phyloP scores from a whole-genome alignment of 441 rosid species.

The Populus hybrid region DNA sequence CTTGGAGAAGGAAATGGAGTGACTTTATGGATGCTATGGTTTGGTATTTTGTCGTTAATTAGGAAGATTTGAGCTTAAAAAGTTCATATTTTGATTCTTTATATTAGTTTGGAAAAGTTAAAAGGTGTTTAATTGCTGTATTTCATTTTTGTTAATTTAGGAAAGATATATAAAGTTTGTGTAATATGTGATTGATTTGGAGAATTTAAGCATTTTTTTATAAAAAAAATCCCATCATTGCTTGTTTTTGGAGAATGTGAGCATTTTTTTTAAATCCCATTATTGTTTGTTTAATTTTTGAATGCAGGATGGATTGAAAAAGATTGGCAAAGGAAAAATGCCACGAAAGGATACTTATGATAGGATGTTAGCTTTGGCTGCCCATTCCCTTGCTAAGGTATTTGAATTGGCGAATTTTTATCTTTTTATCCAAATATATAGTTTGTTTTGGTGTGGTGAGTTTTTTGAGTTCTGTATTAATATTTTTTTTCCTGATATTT shows the following conservation, averaged over 20 bases:
- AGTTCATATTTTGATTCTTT: not conserved
- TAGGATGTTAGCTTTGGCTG: constrained; percentile 82
- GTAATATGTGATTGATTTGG: constrained; percentile 1
- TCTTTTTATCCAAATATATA: not conserved
- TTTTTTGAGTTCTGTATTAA: not conserved
- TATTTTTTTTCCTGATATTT: constrained; percentile 8
- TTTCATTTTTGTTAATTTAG: not conserved
- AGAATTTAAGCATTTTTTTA: not conserved
- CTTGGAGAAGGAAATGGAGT: not conserved
- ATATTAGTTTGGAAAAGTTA: not conserved
- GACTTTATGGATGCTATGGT: not conserved
- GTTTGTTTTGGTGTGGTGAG: not conserved
- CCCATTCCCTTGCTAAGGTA: constrained; percentile 98
- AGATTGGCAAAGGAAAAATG: constrained; percentile 45
- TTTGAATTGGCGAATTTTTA: constrained; percentile 1
- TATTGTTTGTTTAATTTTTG: not conserved
- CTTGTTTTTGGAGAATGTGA: not conserved
- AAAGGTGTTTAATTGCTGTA: not conserved
- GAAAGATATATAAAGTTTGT: not conserved
- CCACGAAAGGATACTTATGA: constrained; percentile 54
- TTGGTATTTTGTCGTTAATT: not conserved
- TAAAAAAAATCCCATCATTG: not conserved
- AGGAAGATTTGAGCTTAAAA: not conserved
- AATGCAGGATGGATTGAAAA: constrained; percentile 44
- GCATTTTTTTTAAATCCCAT: not conserved